Evolutionary conservation across 352 stramenopile genomes (phyloP).

Genomic region (Phytophthora agathidicida): DNA sequence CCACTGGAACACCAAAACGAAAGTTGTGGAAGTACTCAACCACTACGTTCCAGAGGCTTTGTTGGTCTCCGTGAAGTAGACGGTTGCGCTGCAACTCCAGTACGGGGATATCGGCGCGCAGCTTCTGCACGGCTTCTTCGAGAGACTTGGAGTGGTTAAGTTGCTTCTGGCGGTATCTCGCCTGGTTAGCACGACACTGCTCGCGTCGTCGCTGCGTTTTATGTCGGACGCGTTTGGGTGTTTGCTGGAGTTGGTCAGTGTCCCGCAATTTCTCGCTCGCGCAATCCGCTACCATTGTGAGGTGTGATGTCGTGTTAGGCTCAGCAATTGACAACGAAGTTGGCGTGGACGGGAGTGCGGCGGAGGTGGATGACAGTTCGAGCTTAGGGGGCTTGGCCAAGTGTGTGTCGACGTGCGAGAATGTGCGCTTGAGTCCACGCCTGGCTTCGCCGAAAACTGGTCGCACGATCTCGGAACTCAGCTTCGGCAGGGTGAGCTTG

Average conservation of each 20-base stretch:
- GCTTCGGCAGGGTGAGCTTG: not conserved
- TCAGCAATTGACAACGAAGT: too few relatives aligned
- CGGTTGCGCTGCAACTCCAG: constrained; percentile 26
- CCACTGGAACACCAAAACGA: constrained; percentile 9
- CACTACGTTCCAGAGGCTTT: constrained; percentile 24
- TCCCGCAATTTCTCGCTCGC: not conserved
- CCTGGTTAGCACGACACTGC: constrained; percentile 40
- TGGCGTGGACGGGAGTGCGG: too few relatives aligned
- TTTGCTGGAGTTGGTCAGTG: not conserved
- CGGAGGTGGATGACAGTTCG: too few relatives aligned
- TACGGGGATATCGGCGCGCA: constrained; percentile 23
- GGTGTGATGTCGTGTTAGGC: too few relatives aligned
- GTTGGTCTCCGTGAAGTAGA: constrained; percentile 25
- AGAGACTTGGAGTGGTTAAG: constrained; percentile 11
- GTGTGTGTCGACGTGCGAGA: too few relatives aligned
- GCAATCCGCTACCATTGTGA: not conserved
- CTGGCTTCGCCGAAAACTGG: not conserved
- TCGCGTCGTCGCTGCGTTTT: constrained; percentile 32
- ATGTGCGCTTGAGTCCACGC: not conserved
- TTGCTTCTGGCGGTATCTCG: constrained; percentile 40
- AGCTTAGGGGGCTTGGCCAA: too few relatives aligned
- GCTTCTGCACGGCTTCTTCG: constrained; percentile 15
- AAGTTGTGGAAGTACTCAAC: constrained; percentile 31
- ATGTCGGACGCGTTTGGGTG: constrained; percentile 22
- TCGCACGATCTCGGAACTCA: constrained; percentile 17